A percentile compares a stretch with the other conserved stretches of the same genome.
Evolutionary conservation across 495 filamentous ascomycete species (phyloP).

Genomic region (Achaetomiella virescens): DNA sequence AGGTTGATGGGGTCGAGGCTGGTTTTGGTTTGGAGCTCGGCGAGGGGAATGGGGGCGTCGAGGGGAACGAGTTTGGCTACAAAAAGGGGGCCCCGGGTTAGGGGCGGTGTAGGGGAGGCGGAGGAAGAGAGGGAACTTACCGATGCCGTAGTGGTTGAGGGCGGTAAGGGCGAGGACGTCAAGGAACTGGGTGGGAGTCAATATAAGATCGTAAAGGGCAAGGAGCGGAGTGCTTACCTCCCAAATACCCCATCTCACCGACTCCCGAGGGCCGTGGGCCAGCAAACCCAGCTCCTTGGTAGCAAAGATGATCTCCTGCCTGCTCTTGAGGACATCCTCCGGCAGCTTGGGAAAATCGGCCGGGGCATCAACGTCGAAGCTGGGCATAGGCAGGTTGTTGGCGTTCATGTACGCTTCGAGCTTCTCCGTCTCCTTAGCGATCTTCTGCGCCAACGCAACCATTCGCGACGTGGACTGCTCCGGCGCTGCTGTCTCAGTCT

Average conservation of each 20-base stretch:
- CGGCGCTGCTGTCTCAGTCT: neutral
- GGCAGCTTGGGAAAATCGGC: conserved; percentile 37
- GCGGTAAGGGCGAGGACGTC: conserved; percentile 33
- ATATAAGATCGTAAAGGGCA: neutral
- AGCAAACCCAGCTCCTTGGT: conserved; percentile 35
- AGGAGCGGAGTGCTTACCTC: conserved; percentile 21
- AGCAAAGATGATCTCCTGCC: conserved; percentile 34
- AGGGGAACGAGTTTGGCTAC: conserved; percentile 37
- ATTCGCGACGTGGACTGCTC: conserved; percentile 28
- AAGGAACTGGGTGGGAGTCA: conserved; percentile 28
- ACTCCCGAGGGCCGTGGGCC: conserved; percentile 39
- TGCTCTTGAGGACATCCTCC: conserved; percentile 31
- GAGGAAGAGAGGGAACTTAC: conserved; percentile 14
- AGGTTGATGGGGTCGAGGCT: conserved; percentile 41
- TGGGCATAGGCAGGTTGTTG: conserved; percentile 31
- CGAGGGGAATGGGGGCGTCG: conserved; percentile 36
- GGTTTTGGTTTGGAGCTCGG: conserved; percentile 37
- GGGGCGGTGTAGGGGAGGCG: neutral
- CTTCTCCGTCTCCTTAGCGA: conserved; percentile 35
- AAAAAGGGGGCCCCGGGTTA: too few relatives aligned
- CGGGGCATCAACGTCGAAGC: conserved; percentile 34
- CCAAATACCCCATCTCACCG: conserved; percentile 38
- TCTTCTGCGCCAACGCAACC: conserved; percentile 33
- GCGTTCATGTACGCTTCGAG: conserved; percentile 36
- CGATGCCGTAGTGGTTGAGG: conserved; percentile 37